phyloP scores from a whole-genome alignment of 177 flowering plant species.

The Vitis hybrid region DNA sequence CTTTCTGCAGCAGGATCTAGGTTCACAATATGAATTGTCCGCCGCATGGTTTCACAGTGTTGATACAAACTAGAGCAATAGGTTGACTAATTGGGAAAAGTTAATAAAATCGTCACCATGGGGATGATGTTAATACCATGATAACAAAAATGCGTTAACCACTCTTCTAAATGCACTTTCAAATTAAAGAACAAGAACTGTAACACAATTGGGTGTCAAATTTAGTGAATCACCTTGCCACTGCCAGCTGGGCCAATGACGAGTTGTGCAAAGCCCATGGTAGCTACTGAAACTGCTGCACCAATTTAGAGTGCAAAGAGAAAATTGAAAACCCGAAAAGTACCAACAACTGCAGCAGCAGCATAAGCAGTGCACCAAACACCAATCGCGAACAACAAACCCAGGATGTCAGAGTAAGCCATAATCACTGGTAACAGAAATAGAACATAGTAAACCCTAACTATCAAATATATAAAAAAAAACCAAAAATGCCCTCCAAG shows the following conservation, averaged over 20 bases:
- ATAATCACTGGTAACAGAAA: conserved; percentile 13
- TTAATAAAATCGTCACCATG: no score
- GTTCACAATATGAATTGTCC: conserved; percentile 78
- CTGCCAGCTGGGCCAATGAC: conserved; percentile 98
- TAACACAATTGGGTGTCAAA: neutral
- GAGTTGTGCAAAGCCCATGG: conserved; percentile 92
- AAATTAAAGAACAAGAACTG: neutral
- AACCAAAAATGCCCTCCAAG: no score
- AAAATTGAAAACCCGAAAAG: conserved; percentile 31
- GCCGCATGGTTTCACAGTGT: conserved; percentile 71
- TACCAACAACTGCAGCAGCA: conserved; percentile 49
- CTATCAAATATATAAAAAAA: no score
- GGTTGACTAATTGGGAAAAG: conserved; percentile 60
- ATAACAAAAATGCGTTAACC: no score
- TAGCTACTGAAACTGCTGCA: conserved; percentile 11
- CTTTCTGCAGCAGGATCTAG: conserved; percentile 96
- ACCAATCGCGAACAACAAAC: conserved; percentile 44
- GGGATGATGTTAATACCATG: no score
- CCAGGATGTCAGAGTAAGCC: conserved; percentile 32
- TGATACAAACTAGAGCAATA: conserved; percentile 82
- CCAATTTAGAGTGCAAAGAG: conserved; percentile 21
- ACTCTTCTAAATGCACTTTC: neutral
- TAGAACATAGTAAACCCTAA: no score
- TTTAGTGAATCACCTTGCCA: conserved; percentile 68
- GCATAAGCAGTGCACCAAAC: conserved; percentile 70